These are phyloP conservation scores for Trichoderma cornu-damae DNA, from an alignment of 2,329 filamentous ascomycete species.

Conservation along the genomic window DNA sequence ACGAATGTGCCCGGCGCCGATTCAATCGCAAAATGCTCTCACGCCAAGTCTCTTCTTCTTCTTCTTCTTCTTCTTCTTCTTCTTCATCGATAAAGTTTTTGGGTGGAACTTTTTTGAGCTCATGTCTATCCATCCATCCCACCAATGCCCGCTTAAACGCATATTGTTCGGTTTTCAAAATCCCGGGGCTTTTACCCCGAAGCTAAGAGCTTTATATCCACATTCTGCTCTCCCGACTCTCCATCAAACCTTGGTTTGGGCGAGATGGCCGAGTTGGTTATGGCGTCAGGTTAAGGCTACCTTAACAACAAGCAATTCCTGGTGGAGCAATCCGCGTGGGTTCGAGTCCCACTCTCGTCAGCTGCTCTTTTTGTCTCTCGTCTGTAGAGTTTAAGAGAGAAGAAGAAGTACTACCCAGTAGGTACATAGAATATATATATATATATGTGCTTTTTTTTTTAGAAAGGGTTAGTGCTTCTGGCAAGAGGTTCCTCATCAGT, in stretches of 20 bases:
- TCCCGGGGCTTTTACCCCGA: background rate
- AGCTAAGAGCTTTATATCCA: background rate
- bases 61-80: no score
- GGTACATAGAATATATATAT: background rate
- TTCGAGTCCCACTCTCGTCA: slow-evolving; percentile 22
- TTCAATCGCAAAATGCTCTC: background rate
- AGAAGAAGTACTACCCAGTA: no score
- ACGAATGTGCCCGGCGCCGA: background rate
- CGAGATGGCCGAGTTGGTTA: slow-evolving; percentile 19
- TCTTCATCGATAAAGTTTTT: background rate
- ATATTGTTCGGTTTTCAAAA: background rate
- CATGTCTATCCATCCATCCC: slow-evolving; percentile 15
- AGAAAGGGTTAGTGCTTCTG: no score
- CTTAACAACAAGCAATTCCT: slow-evolving; percentile 20
- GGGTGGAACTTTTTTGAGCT: background rate
- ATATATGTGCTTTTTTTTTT: background rate
- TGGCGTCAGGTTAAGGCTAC: slow-evolving; percentile 20
- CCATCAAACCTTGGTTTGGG: slow-evolving; percentile 1
- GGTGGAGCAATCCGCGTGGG: slow-evolving; percentile 21
- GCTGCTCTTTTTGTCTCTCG: background rate
- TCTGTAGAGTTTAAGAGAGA: no score
- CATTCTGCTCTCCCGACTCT: background rate
- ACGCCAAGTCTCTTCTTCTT: no score
- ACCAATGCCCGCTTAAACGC: slow-evolving; percentile 18
- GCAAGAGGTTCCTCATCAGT: no score